Evolutionary conservation across 2,329 filamentous ascomycete species (phyloP), one percentile per base, ranked within the genome.

Genomic region (Pyricularia sp.): DNA sequence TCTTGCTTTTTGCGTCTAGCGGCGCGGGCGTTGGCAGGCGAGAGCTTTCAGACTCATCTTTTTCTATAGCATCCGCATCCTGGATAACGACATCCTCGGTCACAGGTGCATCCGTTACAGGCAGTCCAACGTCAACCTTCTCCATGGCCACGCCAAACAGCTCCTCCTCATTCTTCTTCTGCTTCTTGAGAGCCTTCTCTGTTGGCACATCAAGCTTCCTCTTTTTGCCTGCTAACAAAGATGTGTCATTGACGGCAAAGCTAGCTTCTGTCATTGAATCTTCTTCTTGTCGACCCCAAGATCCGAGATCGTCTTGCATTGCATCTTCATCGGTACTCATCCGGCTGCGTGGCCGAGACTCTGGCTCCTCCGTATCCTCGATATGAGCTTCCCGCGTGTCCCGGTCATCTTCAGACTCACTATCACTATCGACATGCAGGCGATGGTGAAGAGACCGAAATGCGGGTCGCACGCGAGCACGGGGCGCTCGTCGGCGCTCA

Each of bases 401-500:
- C 24, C 44, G 63, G 7, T 75, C 78, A 69, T 96, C 93, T 68
- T 96, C 93, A 0, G 91, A 96, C 73, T 97, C 91, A n/a, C 89
- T 89, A 57, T 91, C 88, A 68, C 89, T 89, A 67, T 88, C 85
- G 72, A 89, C 84, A 68, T 89, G 84, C 67, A 94, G 80, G 40
- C 87, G 85, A 75, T 96, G 89, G 73, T 96, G 91, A 22, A 97
- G 81, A 7, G 91, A 90, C 64, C 92, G 86, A 73, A 92, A 86
- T 28, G 86, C 83, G 67, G 86, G 87, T 59, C 79, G 78, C 16
- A 76, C 73, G 72, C 82, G 72, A 68, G 84, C 70, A 76, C 83
- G 86, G 73, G 63, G 66, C 9, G 67, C 63, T n/a, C 83, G 90
- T 68, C 82, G 81, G 67, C 84, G 82, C 28, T 80, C 90, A 71